A percentile compares a stretch with the other conserved stretches of the same genome.
Evolutionary conservation across 306 rosid species (phyloP).

Genomic region (Urtica urens): DNA sequence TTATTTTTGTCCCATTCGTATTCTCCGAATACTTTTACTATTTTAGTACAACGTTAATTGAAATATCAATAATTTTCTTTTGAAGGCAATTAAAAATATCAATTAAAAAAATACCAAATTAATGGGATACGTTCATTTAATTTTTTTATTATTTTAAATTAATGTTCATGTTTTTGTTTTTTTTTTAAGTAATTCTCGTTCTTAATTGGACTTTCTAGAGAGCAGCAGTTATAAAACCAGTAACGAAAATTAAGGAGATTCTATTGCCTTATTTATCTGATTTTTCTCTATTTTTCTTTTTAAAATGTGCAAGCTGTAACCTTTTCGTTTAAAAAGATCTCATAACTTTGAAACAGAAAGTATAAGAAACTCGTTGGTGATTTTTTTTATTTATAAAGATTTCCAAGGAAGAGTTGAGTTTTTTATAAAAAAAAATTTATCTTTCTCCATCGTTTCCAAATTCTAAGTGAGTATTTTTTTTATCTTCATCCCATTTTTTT

Average conservation of each 20-base stretch:
- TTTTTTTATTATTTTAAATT: neutral
- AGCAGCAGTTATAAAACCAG: conserved; percentile 8
- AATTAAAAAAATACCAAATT: too few species aligned
- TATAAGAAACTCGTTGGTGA: neutral
- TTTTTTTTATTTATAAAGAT: neutral
- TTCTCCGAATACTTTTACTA: conserved; percentile 28
- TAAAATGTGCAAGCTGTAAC: conserved; percentile 16
- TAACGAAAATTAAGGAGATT: conserved; percentile 34
- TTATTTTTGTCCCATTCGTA: conserved; percentile 24
- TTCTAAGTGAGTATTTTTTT: neutral
- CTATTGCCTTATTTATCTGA: conserved; percentile 25
- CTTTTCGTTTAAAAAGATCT: neutral
- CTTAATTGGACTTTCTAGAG: neutral
- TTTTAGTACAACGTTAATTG: neutral
- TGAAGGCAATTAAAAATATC: neutral
- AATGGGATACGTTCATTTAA: too few species aligned
- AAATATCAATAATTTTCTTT: neutral
- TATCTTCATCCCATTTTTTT: neutral
- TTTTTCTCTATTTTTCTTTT: too few species aligned
- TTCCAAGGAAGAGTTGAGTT: too few species aligned
- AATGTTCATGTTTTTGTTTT: neutral
- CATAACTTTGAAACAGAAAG: neutral
- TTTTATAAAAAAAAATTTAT: too few species aligned
- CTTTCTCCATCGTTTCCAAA: neutral
- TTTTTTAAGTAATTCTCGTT: conserved; percentile 18